Evolutionary conservation across 495 filamentous ascomycete species (phyloP), one percentile per base, ranked within the genome.

Genomic region (Clohesyomyces aquaticus): DNA sequence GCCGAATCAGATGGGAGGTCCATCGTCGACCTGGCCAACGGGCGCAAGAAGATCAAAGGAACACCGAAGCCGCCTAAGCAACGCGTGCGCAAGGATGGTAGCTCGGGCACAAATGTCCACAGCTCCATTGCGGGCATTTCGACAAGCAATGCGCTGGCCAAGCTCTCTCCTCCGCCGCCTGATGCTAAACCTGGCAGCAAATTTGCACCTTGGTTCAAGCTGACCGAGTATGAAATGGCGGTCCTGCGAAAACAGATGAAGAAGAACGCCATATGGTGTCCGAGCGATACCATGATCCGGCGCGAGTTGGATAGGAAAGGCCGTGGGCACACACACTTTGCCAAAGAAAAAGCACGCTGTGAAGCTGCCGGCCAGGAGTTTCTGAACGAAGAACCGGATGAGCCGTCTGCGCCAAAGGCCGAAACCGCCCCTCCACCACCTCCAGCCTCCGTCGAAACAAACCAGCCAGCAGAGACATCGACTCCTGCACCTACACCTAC

Each of bases 251-350:
- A 98, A 77, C 84, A 91, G 54, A 98, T 98, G 94, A 98, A 98
- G 79, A 98, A 98, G 82, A 98, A 98, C 68, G 90, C 93, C 0
- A 86, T 92, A 6, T 98, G 94, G 94, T 87, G 87, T 38, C 94
- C 94, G 0, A 96, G 91, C 68, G 91, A 95, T 63, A 96, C 95
- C 0, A 98, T 98, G 94, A 93, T 98, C 46, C 84, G 91, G 22
- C 84, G 93, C 12, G 92, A 98, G 73, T 82, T 98, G 9, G 87
- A 87, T 46, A 78, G 82, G 9, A 79, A 90, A 19, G 88, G 88
- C 14, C 88, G 94, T 41, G 94, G 95, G 14, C 75, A 85, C 67
- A 89, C 91, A 42, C 84, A 84, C 16, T 96, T 89, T 68, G 83
- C 83, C 35, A 80, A 79, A 22, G 88, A 88, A 1, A 90, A 89